phyloP scores from a whole-genome alignment of 345 rosid species.

The Barbarea vulgaris region DNA sequence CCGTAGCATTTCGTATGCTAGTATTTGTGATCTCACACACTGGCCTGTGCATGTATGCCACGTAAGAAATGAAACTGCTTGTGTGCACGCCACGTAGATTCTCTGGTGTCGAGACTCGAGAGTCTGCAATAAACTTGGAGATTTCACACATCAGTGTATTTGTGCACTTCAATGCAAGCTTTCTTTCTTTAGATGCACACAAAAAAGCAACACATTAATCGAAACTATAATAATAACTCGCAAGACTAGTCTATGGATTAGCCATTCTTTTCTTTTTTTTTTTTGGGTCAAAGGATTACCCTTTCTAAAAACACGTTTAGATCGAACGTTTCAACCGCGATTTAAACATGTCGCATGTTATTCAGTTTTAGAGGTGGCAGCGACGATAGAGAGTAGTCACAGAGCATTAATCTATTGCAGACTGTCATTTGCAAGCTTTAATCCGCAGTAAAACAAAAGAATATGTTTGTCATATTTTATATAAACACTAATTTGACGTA shows the following conservation, averaged over 20 bases:
- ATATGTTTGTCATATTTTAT: too few relatives aligned
- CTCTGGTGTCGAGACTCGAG: conserved; percentile 15
- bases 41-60: conserved; percentile 37
- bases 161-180: conserved; percentile 11
- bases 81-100: conserved; percentile 22
- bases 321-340: too few relatives aligned
- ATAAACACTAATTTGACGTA: too few relatives aligned
- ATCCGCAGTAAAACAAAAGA: too few relatives aligned
- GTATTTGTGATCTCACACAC: conserved; percentile 7
- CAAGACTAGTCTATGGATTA: not conserved
- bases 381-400: too few relatives aligned
- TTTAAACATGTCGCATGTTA: too few relatives aligned
- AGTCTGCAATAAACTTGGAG: conserved; percentile 31
- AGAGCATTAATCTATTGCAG: too few relatives aligned
- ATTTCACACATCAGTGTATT: conserved; percentile 6
- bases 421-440: too few relatives aligned
- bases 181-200: not conserved
- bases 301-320: too few relatives aligned
- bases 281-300: too few relatives aligned
- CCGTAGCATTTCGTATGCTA: not conserved
- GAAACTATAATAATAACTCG: not conserved
- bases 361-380: too few relatives aligned
- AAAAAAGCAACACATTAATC: not conserved
- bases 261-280: not conserved
- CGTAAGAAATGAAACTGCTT: not conserved